These are phyloP conservation scores for Fusarium bulbicola DNA, from an alignment of 2,329 filamentous ascomycete genomes.

Conservation along the genomic window DNA sequence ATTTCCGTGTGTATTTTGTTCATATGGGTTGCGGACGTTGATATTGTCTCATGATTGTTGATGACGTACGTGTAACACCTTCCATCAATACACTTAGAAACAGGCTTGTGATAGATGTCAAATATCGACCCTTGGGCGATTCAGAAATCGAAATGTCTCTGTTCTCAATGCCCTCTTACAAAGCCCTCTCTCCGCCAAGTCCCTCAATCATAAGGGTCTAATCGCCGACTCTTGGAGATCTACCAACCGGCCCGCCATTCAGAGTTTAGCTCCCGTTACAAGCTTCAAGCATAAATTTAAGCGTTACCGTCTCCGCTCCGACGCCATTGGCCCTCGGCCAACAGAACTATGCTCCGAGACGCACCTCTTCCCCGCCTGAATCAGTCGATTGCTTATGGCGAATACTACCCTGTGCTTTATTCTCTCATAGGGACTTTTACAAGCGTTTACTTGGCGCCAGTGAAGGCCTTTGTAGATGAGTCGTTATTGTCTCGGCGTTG, in stretches of 20 bases:
- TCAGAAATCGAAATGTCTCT: accelerated
- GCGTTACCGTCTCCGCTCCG: neutral
- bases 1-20: neutral
- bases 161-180: accelerated
- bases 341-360: conserved; percentile 29
- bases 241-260: conserved; percentile 10
- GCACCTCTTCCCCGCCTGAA: conserved; percentile 3
- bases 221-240: conserved; percentile 10
- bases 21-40: neutral
- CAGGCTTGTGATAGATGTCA: accelerated
- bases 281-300: conserved; percentile 11
- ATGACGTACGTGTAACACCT: neutral
- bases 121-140: accelerated
- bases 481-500: neutral
- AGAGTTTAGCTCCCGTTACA: conserved; percentile 24
- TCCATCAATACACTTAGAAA: accelerated
- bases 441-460: neutral
- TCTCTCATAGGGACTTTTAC: neutral
- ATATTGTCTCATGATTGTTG: neutral
- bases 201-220: neutral
- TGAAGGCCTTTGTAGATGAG: neutral
- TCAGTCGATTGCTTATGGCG: conserved; percentile 17
- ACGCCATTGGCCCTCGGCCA: conserved; percentile 14
- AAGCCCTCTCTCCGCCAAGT: neutral
- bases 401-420: neutral